Conservation (phyloP, 2,329 filamentous ascomycete species). For the Salinomyces thailandicus region DNA sequence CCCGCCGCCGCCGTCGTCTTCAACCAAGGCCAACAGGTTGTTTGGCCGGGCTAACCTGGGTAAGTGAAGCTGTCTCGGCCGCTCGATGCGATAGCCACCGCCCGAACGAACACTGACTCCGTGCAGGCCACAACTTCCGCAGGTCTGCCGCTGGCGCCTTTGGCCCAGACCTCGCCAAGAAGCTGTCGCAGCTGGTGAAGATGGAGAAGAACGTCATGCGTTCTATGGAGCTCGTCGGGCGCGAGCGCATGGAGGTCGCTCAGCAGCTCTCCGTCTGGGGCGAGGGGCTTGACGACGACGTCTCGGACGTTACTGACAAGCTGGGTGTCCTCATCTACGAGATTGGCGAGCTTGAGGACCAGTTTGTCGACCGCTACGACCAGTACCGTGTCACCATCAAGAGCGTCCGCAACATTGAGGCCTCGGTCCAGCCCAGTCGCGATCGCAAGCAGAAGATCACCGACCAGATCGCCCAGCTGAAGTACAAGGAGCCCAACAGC, state of each 20-base stretch:
- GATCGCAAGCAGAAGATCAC: conserved; percentile 99
- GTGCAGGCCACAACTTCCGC: conserved; percentile 57
- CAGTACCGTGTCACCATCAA: conserved; percentile 99
- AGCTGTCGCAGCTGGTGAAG: conserved; percentile 94
- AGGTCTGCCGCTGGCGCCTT: conserved; percentile 67
- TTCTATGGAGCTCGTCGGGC: conserved; percentile 86
- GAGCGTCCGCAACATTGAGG: conserved; percentile 98
- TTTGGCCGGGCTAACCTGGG: conserved; percentile 80
- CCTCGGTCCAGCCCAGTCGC: conserved; percentile 92
- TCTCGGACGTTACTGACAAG: conserved; percentile 98
- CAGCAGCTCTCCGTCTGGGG: conserved; percentile 99
- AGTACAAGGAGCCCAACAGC: conserved; percentile 99
- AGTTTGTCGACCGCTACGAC: conserved; percentile 97
- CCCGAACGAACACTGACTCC: no score
- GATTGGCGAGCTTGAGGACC: conserved; percentile 94
- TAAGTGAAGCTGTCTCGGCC: conserved; percentile 46
- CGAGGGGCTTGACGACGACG: conserved; percentile 89
- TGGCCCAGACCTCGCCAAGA: conserved; percentile 85
- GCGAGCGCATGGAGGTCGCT: conserved; percentile 96
- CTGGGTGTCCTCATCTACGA: conserved; percentile 95
- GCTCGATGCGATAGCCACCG: no score
- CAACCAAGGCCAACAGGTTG: conserved; percentile 80
- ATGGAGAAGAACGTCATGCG: conserved; percentile 99
- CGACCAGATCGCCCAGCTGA: conserved; percentile 95
- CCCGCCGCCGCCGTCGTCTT: conserved; percentile 81